Evolutionary conservation across 805 yeast species (phyloP), one percentile per base, ranked within the genome.

Genomic region (Monosporozyma unispora): DNA sequence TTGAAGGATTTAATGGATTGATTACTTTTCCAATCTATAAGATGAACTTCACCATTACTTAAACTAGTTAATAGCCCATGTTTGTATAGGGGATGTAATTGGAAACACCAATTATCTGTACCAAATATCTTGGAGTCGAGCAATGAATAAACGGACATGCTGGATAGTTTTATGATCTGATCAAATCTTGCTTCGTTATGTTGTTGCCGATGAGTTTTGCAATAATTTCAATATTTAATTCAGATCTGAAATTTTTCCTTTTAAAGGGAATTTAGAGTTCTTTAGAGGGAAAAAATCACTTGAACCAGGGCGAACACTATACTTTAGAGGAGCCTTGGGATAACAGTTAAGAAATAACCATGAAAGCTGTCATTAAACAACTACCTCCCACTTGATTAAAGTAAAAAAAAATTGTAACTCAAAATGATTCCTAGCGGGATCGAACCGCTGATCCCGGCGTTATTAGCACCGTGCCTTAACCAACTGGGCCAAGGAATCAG

Each of bases 1-100:
- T 54, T 54, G 16, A 58, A 49, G 3, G 43, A 45, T 18, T 35
- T 38, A 6, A 50, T 50, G 1, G 56, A 27, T 42, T 48, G 43
- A 14, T 54, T 44, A 8, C 55, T 55, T 3, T 39, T 45, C 66
- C 66, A 63, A 46, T 64, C 68, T 8, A 65, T 21, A 11, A 61
- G 48, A 48, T 60, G 61, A 3, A 60, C 57, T 27, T 55, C 57
- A 12, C 69, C 69, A 50, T 63, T 60, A 46, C 68, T 64, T 38
- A 63, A 48, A 33, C 64, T 54, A 2, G 64, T 54, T 39, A 63
- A 44, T 2, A 65, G 48, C 12, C 66, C 65, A 43, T 54, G 53
- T 2, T 53, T 50, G 37, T 59, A 59, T 11, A 62, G 29, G 3
- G 68, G 66, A 46, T 58, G 61, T 6, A 65, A 46, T 33, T 54